Evolutionary conservation across 1,139 yeast species (phyloP).

Genomic region (Wickerhamomyces sp.): DNA sequence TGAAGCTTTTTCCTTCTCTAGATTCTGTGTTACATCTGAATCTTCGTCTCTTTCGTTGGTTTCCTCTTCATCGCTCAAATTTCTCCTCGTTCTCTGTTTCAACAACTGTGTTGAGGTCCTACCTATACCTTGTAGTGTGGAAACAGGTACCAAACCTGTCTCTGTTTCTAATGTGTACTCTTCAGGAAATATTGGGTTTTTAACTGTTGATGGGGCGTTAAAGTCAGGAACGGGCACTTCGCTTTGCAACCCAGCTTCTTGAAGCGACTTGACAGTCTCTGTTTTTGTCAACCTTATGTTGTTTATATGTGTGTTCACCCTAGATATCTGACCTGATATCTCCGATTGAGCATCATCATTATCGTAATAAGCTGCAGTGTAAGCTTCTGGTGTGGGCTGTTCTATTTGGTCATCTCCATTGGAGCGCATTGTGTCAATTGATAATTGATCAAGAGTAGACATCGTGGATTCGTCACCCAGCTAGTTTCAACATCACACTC

Average conservation of each 20-base stretch:
- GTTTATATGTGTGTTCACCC: conserved; percentile 22
- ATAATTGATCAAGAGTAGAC: background rate
- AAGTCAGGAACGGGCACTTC: conserved; percentile 50
- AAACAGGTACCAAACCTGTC: conserved; percentile 80
- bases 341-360: conserved; percentile 41
- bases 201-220: conserved; percentile 53
- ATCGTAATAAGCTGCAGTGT: conserved; percentile 24
- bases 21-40: conserved; percentile 7
- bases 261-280: conserved; percentile 66
- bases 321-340: conserved; percentile 29
- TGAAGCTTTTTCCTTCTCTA: conserved; percentile 15
- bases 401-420: conserved; percentile 3
- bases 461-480: background rate
- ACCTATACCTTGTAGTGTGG: conserved; percentile 64
- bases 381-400: conserved; percentile 17
- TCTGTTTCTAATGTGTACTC: conserved; percentile 83
- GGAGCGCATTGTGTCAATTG: background rate
- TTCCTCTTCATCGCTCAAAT: conserved; percentile 15
- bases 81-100: conserved; percentile 26
- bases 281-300: conserved; percentile 40
- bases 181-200: conserved; percentile 78
- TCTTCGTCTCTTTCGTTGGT: conserved; percentile 11
- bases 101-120: conserved; percentile 40
- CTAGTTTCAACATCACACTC: no score
- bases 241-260: conserved; percentile 53